Percentiles rank a stretch among this genome's conserved stretches.
phyloP scores from a whole-genome alignment of 441 rosid species.

The Euphorbia celastroides region DNA sequence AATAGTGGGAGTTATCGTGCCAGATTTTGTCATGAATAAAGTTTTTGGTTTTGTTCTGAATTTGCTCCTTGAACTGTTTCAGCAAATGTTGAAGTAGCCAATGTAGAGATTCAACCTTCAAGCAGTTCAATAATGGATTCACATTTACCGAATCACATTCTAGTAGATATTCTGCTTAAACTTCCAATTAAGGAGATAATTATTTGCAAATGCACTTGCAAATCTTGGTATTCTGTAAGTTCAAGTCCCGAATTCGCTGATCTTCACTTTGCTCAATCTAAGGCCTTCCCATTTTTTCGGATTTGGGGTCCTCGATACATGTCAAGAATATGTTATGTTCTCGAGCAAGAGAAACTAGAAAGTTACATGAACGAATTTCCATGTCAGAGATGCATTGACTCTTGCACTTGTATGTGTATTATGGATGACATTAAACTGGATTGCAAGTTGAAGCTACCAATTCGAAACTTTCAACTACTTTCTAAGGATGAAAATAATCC shows the following conservation, averaged over 20 bases:
- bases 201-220: slow-evolving; percentile 5
- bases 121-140: background rate
- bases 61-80: too few species aligned
- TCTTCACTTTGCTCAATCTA: background rate
- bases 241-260: slow-evolving; percentile 9
- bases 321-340: slow-evolving; percentile 9
- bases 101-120: background rate
- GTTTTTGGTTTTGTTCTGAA: too few species aligned
- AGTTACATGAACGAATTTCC: background rate
- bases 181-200: slow-evolving; percentile 1
- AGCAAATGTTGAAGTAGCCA: background rate
- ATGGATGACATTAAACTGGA: slow-evolving; percentile 9
- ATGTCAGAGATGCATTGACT: too few species aligned
- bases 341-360: slow-evolving; percentile 2
- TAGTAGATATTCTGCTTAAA: background rate
- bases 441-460: slow-evolving; percentile 9
- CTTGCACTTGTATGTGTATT: background rate
- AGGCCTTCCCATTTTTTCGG: slow-evolving; percentile 3
- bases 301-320: background rate
- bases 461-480: slow-evolving; percentile 3
- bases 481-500: background rate
- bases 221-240: background rate
- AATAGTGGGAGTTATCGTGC: too few species aligned
- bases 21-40: too few species aligned
- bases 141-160: background rate